Conservation (phyloP, 306 rosid species). For the Malus orientalis region DNA sequence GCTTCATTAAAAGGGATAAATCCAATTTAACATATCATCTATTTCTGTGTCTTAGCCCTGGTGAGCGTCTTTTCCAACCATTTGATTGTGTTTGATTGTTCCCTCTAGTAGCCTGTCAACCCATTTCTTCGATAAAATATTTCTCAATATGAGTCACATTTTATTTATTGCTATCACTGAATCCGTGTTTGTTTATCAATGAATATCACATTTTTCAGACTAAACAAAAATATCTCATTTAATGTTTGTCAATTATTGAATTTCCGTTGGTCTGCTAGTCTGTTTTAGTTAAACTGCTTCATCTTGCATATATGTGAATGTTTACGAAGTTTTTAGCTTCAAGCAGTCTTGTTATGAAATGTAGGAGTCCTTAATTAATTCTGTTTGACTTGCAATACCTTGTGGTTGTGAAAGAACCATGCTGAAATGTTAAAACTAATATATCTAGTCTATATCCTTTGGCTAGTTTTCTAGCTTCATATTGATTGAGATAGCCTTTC, state of each 20-base stretch:
- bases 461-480: not conserved
- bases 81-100: not conserved
- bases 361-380: not conserved
- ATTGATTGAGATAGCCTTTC: not conserved
- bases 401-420: not conserved
- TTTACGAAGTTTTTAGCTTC: not conserved
- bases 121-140: not conserved
- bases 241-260: not conserved
- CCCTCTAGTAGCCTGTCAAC: not conserved
- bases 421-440: not conserved
- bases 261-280: not conserved
- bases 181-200: not conserved
- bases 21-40: conserved; percentile 74
- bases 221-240: not conserved
- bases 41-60: conserved; percentile 74
- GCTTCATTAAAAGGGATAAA: conserved; percentile 85
- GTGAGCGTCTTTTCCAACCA: conserved; percentile 22
- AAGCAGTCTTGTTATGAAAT: not conserved
- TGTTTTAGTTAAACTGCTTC: not conserved
- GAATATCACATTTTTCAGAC: not conserved
- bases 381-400: not conserved
- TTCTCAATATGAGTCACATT: not conserved
- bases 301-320: not conserved
- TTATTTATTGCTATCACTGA: not conserved
- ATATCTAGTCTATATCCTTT: not conserved